Evolutionary conservation across 2,329 filamentous ascomycete genomes (phyloP).

Genomic region (Penicillium vulpinum): DNA sequence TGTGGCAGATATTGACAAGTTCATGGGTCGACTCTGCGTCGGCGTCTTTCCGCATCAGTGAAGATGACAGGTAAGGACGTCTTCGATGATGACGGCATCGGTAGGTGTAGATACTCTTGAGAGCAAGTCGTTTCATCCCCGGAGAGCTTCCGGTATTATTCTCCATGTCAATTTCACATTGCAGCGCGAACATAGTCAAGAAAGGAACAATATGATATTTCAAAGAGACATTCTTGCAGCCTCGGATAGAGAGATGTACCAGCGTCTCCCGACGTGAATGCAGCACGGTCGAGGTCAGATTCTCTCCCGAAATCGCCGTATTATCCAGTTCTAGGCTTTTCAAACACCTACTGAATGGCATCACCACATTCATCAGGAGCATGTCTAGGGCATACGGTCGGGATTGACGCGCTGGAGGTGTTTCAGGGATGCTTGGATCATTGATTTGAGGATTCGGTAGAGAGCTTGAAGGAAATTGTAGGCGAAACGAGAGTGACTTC

Average conservation of each 20-base stretch:
- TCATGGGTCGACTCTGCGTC: constrained; percentile 63
- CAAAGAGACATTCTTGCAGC: constrained; percentile 64
- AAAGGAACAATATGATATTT: constrained; percentile 66
- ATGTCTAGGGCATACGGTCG: constrained; percentile 61
- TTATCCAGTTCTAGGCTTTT: constrained; percentile 61
- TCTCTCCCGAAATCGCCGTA: constrained; percentile 60
- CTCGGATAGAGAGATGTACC: constrained; percentile 61
- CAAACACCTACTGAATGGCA: constrained; percentile 58
- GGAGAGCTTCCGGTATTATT: constrained; percentile 37
- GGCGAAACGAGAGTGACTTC: constrained; percentile 60
- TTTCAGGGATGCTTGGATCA: constrained; percentile 34
- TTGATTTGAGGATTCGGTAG: constrained; percentile 34
- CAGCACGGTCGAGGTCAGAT: constrained; percentile 56
- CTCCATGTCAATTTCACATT: constrained; percentile 47
- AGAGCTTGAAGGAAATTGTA: constrained; percentile 45
- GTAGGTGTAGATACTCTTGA: constrained; percentile 63
- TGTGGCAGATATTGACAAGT: constrained; percentile 59
- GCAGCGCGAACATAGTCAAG: constrained; percentile 50
- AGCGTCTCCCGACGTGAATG: constrained; percentile 56
- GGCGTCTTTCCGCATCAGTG: constrained; percentile 56
- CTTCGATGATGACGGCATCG: constrained; percentile 63
- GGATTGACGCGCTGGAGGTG: constrained; percentile 48
- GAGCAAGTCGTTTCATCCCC: constrained; percentile 47
- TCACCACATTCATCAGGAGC: constrained; percentile 56
- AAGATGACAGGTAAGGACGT: constrained; percentile 59